A percentile compares a stretch with the other conserved stretches of the same genome.
These are phyloP conservation scores for Talaromyces rugulosus DNA, from an alignment of 2,329 filamentous ascomycete species.

Conservation along the genomic window DNA sequence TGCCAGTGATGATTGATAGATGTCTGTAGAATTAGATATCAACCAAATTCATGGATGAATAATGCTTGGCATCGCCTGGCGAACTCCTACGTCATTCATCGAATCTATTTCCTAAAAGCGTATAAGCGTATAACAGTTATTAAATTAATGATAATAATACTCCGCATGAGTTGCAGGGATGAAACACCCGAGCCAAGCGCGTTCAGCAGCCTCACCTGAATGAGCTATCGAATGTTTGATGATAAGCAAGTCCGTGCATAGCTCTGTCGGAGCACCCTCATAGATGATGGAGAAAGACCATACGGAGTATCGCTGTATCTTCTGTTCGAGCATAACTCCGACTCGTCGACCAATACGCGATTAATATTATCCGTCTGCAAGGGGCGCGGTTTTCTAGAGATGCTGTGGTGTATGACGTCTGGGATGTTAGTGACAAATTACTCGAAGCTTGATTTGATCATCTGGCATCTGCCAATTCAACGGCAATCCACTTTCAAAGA, in stretches of 20 bases:
- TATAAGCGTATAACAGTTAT: neutral
- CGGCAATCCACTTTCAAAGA: neutral
- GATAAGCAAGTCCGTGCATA: neutral
- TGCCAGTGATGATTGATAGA: neutral
- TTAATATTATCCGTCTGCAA: neutral
- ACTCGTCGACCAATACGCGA: neutral
- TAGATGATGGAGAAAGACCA: no score
- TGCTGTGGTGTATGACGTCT: neutral
- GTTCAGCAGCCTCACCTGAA: neutral
- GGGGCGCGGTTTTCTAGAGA: no score
- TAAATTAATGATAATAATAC: neutral
- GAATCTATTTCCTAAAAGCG: neutral
- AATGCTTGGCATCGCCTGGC: neutral
- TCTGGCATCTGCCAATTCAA: neutral
- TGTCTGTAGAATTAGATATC: neutral
- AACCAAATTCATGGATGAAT: neutral
- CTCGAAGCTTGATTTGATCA: neutral
- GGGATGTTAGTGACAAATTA: neutral
- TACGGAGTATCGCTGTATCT: neutral
- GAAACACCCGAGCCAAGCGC: neutral
- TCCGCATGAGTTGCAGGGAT: neutral
- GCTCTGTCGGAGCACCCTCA: neutral
- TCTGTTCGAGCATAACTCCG: neutral
- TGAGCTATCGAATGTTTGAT: neutral
- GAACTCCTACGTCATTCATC: neutral